phyloP scores from a whole-genome alignment of 2,329 filamentous ascomycete species.

The Trichoderma sp. region DNA sequence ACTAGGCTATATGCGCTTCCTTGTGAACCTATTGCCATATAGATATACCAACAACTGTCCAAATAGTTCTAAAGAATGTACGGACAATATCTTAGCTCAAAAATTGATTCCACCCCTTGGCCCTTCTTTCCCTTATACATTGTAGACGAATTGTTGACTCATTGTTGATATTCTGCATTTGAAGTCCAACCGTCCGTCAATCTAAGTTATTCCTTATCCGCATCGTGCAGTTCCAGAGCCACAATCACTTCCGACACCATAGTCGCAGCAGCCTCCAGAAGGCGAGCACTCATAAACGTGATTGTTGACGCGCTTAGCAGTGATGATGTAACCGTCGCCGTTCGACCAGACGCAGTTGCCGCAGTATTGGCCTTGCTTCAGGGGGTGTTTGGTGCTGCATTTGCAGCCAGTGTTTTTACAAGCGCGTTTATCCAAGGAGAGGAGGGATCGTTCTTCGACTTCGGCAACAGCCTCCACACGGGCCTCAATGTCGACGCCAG shows the following conservation, averaged over 20 bases:
- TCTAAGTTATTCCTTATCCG: not conserved
- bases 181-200: not conserved
- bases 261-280: not conserved
- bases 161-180: not conserved
- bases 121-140: not conserved
- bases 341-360: constrained; percentile 9
- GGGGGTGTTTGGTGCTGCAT: constrained; percentile 1
- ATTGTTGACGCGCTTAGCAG: constrained; percentile 4
- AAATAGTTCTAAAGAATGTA: not conserved
- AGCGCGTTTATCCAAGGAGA: not conserved
- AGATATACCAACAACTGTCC: not conserved
- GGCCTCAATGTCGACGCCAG: not conserved
- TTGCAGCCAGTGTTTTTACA: not conserved
- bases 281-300: constrained; percentile 5
- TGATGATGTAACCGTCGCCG: constrained; percentile 7
- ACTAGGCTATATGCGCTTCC: not conserved
- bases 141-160: not conserved
- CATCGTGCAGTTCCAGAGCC: constrained; percentile 12
- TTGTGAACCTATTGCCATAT: not conserved
- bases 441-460: not conserved
- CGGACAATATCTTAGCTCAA: not conserved
- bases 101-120: not conserved
- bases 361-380: constrained; percentile 8
- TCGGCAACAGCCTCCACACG: not conserved
- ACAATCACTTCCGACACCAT: not conserved